phyloP scores from a whole-genome alignment of 768 basidiomycete genomes.

The Albatrellus ellisii region DNA sequence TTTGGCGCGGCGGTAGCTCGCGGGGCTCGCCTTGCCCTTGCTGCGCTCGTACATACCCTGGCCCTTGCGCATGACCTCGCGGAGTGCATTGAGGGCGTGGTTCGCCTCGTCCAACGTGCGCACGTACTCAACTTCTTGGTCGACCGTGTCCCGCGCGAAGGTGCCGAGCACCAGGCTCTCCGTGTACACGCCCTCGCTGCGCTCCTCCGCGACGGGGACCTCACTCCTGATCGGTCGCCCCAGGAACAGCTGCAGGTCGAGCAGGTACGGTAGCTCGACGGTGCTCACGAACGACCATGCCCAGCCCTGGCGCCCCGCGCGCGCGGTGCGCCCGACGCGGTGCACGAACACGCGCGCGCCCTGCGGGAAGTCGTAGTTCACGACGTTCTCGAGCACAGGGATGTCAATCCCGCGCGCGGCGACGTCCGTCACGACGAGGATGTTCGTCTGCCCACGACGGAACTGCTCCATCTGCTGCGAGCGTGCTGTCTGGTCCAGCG shows the following conservation, averaged over 20 bases:
- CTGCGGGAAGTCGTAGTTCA: conserved; percentile 97
- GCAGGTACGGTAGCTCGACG: conserved; percentile 75
- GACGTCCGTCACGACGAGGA: conserved; percentile 95
- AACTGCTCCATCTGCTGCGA: conserved; percentile 86
- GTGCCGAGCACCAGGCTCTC: conserved; percentile 69
- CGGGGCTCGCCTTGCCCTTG: conserved; percentile 77
- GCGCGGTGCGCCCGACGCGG: conserved; percentile 91
- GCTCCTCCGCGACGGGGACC: conserved; percentile 24
- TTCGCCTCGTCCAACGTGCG: conserved; percentile 50
- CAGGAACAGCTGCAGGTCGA: conserved; percentile 90
- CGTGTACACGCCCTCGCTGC: conserved; percentile 47
- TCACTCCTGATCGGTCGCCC: conserved; percentile 57
- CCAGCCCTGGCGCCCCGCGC: conserved; percentile 91
- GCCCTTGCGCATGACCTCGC: conserved; percentile 79
- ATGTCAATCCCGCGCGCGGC: conserved; percentile 98
- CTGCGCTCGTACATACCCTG: conserved; percentile 92
- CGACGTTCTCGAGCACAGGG: conserved; percentile 87
- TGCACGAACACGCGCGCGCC: conserved; percentile 91
- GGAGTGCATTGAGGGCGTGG: conserved; percentile 48
- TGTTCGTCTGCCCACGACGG: conserved; percentile 60
- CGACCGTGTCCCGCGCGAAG: conserved; percentile 66
- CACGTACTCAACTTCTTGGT: conserved; percentile 77
- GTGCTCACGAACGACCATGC: conserved; percentile 91
- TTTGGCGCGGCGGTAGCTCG: conserved; percentile 83
- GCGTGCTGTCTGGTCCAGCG: conserved; percentile 86